Base-by-base conservation (phyloP, 225 moss, liverwort and hornwort species). In the Thuidium tamariscinum region DNA sequence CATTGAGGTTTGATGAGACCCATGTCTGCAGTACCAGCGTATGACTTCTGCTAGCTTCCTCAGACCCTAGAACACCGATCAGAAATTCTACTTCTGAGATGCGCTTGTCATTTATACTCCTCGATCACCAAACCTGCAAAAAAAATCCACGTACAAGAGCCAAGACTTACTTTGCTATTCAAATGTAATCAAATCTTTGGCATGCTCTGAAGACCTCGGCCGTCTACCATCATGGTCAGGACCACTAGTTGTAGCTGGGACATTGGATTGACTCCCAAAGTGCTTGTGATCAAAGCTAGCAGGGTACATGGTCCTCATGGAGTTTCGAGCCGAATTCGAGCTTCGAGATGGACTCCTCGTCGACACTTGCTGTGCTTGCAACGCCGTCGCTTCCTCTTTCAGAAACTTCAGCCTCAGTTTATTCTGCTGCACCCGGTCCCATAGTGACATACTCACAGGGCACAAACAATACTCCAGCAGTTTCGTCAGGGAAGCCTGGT, bases 401-500 rank as follows among this genome's bases (percentile, higher is more conserved):
- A 94, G 67, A 56, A 88, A 75, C 89, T 92, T 89, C 84, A 94
- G 69, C 83, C 92, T 90, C 74, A 93, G 17, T 20, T 87, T 69
- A 36, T 94, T 94, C 81, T 94, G 94, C 84, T 92, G 91, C 83
- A 93, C 77, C 44, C 89, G 87, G 22, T 94, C 94, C 93, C 93
- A 93, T 34, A 94, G 92, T 46, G 94, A 87, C 87, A 92, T 93
- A 59, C 91, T 89, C 63, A 94, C 94, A 72, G 94, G 92, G 32
- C 93, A 94, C 90, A 94, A 78, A 73, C 99, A 99, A 81, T 99
- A 97, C 90, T 99, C 99, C 91, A 99, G 83, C 36, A 99, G 92
- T 91, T 96, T 99, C 11, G 99, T 93, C 41, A 99, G 86, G 1
- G 97, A 94, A 59, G 97, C 95, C 85, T 97, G 97, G 82, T 99